These are phyloP conservation scores for Piper betle DNA, from an alignment of 164 flowering plant species.

Conservation along the genomic window DNA sequence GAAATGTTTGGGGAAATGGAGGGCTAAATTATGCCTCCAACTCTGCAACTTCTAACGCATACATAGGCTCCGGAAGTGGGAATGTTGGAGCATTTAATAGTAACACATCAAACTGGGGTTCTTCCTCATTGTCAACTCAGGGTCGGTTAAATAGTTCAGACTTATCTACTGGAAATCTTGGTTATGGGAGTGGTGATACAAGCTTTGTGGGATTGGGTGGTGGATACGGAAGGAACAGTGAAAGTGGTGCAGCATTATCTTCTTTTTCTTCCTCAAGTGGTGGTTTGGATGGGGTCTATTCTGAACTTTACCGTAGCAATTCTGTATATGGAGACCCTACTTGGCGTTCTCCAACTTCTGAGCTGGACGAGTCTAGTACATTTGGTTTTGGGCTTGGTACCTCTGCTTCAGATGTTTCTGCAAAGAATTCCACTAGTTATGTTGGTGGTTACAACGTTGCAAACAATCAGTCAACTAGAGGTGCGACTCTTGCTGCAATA, in stretches of 20 bases:
- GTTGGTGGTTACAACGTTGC: constrained; percentile 38
- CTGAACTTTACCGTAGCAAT: constrained; percentile 36
- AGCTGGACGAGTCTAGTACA: constrained; percentile 37
- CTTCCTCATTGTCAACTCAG: constrained; percentile 37
- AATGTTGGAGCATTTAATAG: constrained; percentile 37
- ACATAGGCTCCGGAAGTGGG: constrained; percentile 45
- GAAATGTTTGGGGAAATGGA: constrained; percentile 70
- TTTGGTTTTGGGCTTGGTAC: constrained; percentile 52
- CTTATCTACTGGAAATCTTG: constrained; percentile 28
- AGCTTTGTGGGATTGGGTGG: constrained; percentile 34
- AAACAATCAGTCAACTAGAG: constrained; percentile 63
- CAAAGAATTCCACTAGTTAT: constrained; percentile 37
- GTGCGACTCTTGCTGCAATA: constrained; percentile 11
- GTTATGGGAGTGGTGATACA: constrained; percentile 40
- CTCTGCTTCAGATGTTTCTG: constrained; percentile 37
- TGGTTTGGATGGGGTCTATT: constrained; percentile 43
- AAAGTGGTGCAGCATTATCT: constrained; percentile 18
- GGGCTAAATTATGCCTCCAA: constrained; percentile 43
- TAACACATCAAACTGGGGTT: constrained; percentile 38
- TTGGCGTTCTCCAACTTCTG: constrained; percentile 55
- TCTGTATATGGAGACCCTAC: constrained; percentile 56
- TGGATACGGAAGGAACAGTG: constrained; percentile 48
- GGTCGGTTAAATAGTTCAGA: constrained; percentile 36
- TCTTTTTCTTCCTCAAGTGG: constrained; percentile 35
- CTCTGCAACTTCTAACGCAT: constrained; percentile 32